A percentile compares a stretch with the other conserved stretches of the same genome.
Evolutionary conservation across 768 basidiomycete genomes (phyloP).

Genomic region (Serpula lacrymans): DNA sequence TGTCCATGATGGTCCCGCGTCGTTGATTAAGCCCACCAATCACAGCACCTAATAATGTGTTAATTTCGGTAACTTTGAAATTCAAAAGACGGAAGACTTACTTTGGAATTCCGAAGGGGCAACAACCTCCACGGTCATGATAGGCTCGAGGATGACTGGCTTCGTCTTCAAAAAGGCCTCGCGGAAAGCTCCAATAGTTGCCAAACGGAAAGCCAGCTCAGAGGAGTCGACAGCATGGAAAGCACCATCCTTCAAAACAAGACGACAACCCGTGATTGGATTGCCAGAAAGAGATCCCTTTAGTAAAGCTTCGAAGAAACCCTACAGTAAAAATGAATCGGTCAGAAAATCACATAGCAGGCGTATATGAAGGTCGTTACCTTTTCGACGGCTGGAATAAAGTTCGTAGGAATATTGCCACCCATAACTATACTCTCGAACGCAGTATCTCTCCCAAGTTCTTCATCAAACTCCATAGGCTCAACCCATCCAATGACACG

Average conservation of each 20-base stretch:
- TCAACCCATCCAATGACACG: constrained; percentile 90
- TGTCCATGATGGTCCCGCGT: constrained; percentile 91
- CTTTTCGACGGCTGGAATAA: constrained; percentile 94
- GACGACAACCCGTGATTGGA: constrained; percentile 77
- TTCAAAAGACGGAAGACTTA: constrained; percentile 23
- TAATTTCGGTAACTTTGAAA: constrained; percentile 4
- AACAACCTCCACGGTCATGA: constrained; percentile 97
- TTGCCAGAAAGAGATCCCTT: constrained; percentile 90
- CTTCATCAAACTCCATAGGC: constrained; percentile 72
- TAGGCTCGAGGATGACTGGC: constrained; percentile 90
- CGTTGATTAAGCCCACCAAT: constrained; percentile 93
- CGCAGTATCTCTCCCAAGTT: constrained; percentile 76
- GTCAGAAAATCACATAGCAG: not conserved
- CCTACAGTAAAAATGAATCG: constrained; percentile 44
- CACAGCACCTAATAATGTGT: constrained; percentile 55
- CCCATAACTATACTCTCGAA: constrained; percentile 92
- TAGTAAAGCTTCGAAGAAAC: constrained; percentile 91
- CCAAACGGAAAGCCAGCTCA: constrained; percentile 91
- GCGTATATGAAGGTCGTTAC: constrained; percentile 35
- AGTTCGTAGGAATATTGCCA: constrained; percentile 86
- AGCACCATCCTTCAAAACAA: constrained; percentile 88
- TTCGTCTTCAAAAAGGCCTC: constrained; percentile 78
- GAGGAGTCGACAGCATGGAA: constrained; percentile 95
- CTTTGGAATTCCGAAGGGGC: constrained; percentile 97
- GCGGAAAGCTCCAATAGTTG: constrained; percentile 88